Percentiles rank a stretch among this genome's conserved stretches.
phyloP scores from a whole-genome alignment of 1,139 yeast genomes.

The Suhomyces taliae region DNA sequence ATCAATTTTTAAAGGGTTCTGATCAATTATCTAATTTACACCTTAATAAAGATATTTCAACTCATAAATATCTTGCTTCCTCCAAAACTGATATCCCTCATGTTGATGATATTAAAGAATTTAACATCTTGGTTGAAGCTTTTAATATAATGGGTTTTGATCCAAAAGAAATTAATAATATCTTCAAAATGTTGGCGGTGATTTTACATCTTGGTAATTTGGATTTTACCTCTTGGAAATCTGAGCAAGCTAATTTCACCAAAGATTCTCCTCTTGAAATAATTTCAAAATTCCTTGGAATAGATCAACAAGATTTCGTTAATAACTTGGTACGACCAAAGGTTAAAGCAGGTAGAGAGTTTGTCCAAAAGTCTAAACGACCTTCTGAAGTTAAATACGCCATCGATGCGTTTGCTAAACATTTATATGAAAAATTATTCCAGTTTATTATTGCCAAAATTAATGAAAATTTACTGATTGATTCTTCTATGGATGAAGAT shows the following conservation, averaged over 20 bases:
- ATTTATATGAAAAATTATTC: conserved; percentile 82
- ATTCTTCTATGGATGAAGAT: conserved; percentile 19
- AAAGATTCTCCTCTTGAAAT: conserved; percentile 53
- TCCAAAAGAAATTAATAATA: conserved; percentile 52
- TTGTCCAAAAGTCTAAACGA: conserved; percentile 75
- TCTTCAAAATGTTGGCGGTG: conserved; percentile 70
- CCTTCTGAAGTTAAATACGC: conserved; percentile 80
- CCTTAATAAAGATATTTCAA: conserved; percentile 44
- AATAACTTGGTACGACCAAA: conserved; percentile 66
- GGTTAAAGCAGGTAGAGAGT: conserved; percentile 90
- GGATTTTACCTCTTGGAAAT: conserved; percentile 65
- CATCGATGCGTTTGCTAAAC: conserved; percentile 84
- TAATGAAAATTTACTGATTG: conserved; percentile 59
- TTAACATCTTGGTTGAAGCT: conserved; percentile 59
- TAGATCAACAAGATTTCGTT: conserved; percentile 57
- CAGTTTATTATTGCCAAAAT: conserved; percentile 74
- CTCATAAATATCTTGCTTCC: conserved; percentile 59
- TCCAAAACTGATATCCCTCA: conserved; percentile 60
- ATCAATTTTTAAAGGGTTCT: conserved; percentile 78
- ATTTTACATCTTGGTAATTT: conserved; percentile 87
- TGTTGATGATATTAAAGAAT: conserved; percentile 74
- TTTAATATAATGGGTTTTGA: conserved; percentile 74
- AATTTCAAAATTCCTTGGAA: conserved; percentile 65
- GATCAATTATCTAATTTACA: conserved; percentile 50
- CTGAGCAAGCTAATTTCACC: conserved; percentile 79